Evolutionary conservation across 106 monocot species (phyloP).

Genomic region (Dendrobium officinale): DNA sequence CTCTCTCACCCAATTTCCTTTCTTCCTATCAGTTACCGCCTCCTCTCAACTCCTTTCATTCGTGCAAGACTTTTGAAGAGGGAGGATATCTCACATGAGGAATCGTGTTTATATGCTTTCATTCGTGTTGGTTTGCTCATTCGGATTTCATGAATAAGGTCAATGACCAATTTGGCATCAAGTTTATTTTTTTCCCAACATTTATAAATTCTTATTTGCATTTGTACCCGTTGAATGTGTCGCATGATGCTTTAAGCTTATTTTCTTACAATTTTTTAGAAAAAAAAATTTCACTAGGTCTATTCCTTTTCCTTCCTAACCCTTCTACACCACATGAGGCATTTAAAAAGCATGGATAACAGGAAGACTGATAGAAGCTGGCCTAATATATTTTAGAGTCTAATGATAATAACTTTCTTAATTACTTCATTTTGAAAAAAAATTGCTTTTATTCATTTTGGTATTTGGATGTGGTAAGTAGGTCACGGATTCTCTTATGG

Average conservation of each 20-base stretch:
- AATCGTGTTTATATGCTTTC: too few relatives aligned
- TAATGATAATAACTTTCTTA: not conserved
- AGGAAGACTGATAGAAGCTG: not conserved
- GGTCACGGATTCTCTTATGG: not conserved
- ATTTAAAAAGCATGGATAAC: not conserved
- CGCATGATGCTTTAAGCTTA: not conserved
- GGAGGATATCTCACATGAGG: too few relatives aligned
- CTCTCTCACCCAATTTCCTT: too few relatives aligned
- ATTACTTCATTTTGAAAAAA: not conserved
- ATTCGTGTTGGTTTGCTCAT: too few relatives aligned
- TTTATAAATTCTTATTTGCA: not conserved
- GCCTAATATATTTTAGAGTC: not conserved
- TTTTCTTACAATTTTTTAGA: not conserved
- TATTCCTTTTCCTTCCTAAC: not conserved
- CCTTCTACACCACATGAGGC: not conserved
- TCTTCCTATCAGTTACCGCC: too few relatives aligned
- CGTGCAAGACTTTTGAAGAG: too few relatives aligned
- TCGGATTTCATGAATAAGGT: not conserved
- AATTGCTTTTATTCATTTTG: not conserved
- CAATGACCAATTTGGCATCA: not conserved
- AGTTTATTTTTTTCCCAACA: not conserved
- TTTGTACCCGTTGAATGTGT: not conserved
- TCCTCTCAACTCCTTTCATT: too few relatives aligned
- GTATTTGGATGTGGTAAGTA: not conserved
- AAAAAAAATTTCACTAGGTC: not conserved